A percentile compares a stretch with the other conserved stretches of the same genome.
Conservation (phyloP, 2,329 filamentous ascomycete species). For the Exophiala viscosa region DNA sequence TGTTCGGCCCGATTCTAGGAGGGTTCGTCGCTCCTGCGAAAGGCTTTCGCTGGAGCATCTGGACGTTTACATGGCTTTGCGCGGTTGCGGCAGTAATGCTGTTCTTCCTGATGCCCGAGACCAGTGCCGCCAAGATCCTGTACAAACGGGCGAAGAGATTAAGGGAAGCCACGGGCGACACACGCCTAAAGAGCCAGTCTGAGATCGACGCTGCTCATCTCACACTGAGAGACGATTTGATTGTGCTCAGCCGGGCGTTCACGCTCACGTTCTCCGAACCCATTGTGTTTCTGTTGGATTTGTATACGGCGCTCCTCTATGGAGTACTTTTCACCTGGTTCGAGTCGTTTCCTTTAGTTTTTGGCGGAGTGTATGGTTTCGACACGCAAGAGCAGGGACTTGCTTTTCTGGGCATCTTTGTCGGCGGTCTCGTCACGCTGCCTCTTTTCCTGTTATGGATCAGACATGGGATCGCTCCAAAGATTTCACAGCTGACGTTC, state of each 20-base stretch:
- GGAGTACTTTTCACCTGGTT: too few relatives aligned
- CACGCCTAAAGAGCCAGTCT: constrained; percentile 55
- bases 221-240: too few relatives aligned
- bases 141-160: constrained; percentile 39
- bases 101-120: constrained; percentile 33
- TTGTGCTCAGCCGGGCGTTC: too few relatives aligned
- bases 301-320: too few relatives aligned
- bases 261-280: too few relatives aligned
- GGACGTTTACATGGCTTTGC: constrained; percentile 40
- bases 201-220: constrained; percentile 54
- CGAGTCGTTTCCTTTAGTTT: too few relatives aligned
- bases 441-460: neutral
- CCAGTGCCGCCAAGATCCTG: constrained; percentile 39
- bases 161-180: constrained; percentile 52
- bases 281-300: too few relatives aligned
- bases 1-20: constrained; percentile 41
- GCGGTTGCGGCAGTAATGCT: constrained; percentile 35
- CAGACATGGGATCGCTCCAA: neutral
- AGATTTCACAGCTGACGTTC: constrained; percentile 15
- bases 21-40: constrained; percentile 39
- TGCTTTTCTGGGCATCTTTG: too few relatives aligned
- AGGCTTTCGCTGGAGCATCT: constrained; percentile 41
- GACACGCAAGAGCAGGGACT: too few relatives aligned
- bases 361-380: too few relatives aligned
- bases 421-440: too few relatives aligned